These are phyloP conservation scores for Rhizopus arrhizus DNA, from an alignment of 371 early-diverging fungal species.

Conservation along the genomic window DNA sequence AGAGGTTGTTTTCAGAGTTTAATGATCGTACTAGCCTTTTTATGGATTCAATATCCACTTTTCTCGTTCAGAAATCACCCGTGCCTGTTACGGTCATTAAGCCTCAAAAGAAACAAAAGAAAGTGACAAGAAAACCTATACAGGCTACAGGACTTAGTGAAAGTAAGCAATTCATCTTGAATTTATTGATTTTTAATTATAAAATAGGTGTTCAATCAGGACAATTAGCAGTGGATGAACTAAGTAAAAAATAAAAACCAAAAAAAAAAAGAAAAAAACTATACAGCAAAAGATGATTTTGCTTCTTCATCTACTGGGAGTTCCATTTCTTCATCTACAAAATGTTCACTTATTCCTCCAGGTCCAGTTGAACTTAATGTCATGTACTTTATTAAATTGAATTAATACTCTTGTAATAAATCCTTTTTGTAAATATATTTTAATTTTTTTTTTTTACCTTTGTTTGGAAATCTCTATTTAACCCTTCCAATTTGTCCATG, in stretches of 20 bases:
- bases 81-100: slow-evolving; percentile 63
- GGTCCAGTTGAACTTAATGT: slow-evolving; percentile 35
- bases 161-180: slow-evolving; percentile 30
- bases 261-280: not conserved
- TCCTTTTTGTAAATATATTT: not conserved
- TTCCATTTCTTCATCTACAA: slow-evolving; percentile 48
- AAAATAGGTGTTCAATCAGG: slow-evolving; percentile 35
- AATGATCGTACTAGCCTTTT: slow-evolving; percentile 29
- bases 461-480: slow-evolving; percentile 56
- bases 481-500: slow-evolving; percentile 54
- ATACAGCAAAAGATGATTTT: slow-evolving; percentile 20
- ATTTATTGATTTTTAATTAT: not conserved
- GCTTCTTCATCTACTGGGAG: slow-evolving; percentile 41
- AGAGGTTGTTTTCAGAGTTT: not conserved
- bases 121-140: slow-evolving; percentile 16
- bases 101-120: slow-evolving; percentile 46
- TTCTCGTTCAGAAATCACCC: slow-evolving; percentile 58
- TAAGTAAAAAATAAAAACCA: slow-evolving; percentile 10
- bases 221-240: slow-evolving; percentile 43
- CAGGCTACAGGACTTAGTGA: slow-evolving; percentile 33
- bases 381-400: slow-evolving; percentile 37
- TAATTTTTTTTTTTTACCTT: slow-evolving; percentile 34
- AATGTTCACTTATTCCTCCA: slow-evolving; percentile 18
- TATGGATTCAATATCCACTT: slow-evolving; percentile 59
- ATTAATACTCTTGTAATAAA: slow-evolving; percentile 8